Evolutionary conservation across 805 yeast species (phyloP), one percentile per base, ranked within the genome.

Genomic region (Wickerhamiella australiensis): DNA sequence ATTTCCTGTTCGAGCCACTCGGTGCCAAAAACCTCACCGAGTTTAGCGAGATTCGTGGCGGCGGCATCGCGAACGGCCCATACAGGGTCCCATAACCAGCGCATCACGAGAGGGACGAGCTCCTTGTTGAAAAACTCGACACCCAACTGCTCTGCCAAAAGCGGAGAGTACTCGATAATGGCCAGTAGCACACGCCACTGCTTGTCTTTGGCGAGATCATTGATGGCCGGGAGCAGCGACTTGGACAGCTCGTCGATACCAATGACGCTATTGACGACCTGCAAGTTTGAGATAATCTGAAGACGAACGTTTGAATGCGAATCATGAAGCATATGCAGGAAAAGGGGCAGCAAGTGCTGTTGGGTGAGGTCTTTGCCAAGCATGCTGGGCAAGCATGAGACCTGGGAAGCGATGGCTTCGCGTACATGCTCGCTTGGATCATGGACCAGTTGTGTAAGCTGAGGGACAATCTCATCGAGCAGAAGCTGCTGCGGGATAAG

Each of bases 1-100:
- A 92, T 81, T 62, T 87, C 92, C 41, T 70, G 69, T 63, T 85
- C 80, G 43, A 96, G 90, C 99, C 99, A 92, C 35, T 79, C 79
- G 33, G 88, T 80, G 27, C 97, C 98, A 68, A 92, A 92, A 33
- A 85, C 86, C 56, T 75, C 77, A 4, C 96, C 80, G 59, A 92
- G 72, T 57, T 82, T 80, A 57, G 76, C 80, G 57, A 92, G 71
- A 65, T 88, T 92, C 50, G 72, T 70, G 27, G 92, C 94, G 0
- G 97, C 97, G 8, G 98, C 98, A 57, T 86, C 94, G 67, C 99
- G 80, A 53, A 92, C 88, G 4, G 97, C 88, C 68, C 78, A 92
- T 36, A 92, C 98, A 3, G 88, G 84, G 68, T 92, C 99, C 95
- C 96, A 88, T 56, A 92, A 72, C 97, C 98, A 92, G n/a, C 88